Conservation (phyloP, 2,329 filamentous ascomycete genomes). For the Fusarium sp. region DNA sequence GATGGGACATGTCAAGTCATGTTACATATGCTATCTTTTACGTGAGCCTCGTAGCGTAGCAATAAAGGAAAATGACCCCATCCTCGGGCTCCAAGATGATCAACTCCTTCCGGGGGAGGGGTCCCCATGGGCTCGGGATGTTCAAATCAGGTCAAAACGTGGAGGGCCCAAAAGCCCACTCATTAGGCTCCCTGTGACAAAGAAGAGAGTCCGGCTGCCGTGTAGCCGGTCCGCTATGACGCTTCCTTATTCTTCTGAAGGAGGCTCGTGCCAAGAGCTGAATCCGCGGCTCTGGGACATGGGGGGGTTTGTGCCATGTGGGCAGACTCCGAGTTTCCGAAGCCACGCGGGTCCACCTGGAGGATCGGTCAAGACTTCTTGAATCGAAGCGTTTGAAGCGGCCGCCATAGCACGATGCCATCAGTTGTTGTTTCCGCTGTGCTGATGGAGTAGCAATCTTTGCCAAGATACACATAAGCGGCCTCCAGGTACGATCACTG, state of each 20-base stretch:
- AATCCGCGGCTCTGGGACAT: neutral
- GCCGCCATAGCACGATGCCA: neutral
- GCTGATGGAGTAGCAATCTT: neutral
- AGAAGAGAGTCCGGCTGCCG: neutral
- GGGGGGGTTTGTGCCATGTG: neutral
- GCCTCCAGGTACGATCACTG: neutral
- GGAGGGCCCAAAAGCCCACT: conserved; percentile 5
- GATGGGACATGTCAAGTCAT: conserved; percentile 5
- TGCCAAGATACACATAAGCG: neutral
- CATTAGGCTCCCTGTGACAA: neutral
- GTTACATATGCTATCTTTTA: neutral
- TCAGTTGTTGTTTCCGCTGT: neutral
- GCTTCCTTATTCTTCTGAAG: neutral
- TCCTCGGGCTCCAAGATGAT: neutral
- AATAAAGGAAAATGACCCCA: neutral
- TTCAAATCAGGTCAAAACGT: conserved; percentile 1
- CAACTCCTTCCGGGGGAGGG: neutral
- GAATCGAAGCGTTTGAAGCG: neutral
- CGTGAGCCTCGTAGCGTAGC: neutral
- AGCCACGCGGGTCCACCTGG: neutral
- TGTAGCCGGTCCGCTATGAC: neutral
- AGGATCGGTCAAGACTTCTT: neutral
- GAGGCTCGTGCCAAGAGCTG: neutral
- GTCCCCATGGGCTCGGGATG: conserved; percentile 11
- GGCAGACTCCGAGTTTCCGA: neutral